These are phyloP conservation scores for Dalbergia cultrata DNA, from an alignment of 306 rosid genomes.

Conservation along the genomic window DNA sequence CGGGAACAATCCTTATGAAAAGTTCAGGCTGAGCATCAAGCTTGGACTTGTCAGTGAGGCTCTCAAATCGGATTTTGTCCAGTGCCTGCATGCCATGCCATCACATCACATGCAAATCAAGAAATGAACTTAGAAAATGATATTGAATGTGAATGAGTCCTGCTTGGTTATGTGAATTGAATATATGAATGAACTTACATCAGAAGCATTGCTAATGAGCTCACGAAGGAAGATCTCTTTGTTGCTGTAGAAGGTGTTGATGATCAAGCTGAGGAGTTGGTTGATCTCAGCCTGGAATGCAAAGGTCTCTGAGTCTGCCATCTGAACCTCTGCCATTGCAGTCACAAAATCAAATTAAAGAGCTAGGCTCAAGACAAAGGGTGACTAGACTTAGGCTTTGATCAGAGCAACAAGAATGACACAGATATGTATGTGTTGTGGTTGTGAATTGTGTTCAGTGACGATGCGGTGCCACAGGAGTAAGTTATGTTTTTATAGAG, in stretches of 20 bases:
- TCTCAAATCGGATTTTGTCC: slow-evolving; percentile 68
- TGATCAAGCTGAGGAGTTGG: slow-evolving; percentile 73
- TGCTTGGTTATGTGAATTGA: no score
- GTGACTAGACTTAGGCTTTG: neutral
- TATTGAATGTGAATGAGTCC: no score
- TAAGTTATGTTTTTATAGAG: neutral
- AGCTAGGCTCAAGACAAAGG: neutral
- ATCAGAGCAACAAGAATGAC: neutral
- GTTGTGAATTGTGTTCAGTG: neutral
- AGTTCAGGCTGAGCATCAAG: slow-evolving; percentile 71
- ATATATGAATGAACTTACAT: slow-evolving; percentile 28
- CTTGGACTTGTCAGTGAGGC: slow-evolving; percentile 66
- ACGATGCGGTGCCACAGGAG: no score
- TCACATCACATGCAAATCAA: neutral
- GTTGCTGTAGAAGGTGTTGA: slow-evolving; percentile 73
- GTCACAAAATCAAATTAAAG: neutral
- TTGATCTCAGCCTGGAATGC: slow-evolving; percentile 71
- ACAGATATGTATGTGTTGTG: neutral
- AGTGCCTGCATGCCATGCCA: slow-evolving; percentile 53
- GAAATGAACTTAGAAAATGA: neutral
- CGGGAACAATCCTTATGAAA: slow-evolving; percentile 68
- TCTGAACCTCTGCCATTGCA: slow-evolving; percentile 56
- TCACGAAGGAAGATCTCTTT: slow-evolving; percentile 79
- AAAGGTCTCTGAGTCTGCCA: slow-evolving; percentile 65
- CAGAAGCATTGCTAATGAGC: slow-evolving; percentile 67